These are phyloP conservation scores for Plasmodium vivax DNA, from an alignment of 169 alveolate species.

Conservation along the genomic window DNA sequence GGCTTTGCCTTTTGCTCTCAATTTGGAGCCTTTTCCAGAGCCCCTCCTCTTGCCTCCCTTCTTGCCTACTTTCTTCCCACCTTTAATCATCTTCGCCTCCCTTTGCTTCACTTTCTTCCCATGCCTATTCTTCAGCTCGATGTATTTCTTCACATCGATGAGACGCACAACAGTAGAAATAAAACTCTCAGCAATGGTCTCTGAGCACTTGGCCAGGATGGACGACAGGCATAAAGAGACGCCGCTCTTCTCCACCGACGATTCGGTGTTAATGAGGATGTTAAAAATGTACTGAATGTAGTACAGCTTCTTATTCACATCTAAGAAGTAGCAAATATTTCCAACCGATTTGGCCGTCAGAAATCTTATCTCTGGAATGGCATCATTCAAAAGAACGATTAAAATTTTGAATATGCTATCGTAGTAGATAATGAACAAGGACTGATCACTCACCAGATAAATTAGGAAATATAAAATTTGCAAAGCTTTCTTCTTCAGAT, in stretches of 20 bases:
- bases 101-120: background rate
- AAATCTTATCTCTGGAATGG: constrained; percentile 66
- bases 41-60: background rate
- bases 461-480: constrained; percentile 72
- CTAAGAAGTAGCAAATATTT: constrained; percentile 43
- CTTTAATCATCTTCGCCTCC: background rate
- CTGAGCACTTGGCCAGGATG: constrained; percentile 60
- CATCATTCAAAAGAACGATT: constrained; percentile 37
- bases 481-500: constrained; percentile 52
- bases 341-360: constrained; percentile 64
- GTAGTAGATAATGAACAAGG: constrained; percentile 46
- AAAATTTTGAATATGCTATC: constrained; percentile 36
- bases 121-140: background rate
- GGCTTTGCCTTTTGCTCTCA: background rate
- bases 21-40: background rate
- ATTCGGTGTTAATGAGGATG: constrained; percentile 22
- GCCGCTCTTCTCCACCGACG: constrained; percentile 71
- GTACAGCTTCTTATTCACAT: constrained; percentile 39
- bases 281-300: constrained; percentile 63
- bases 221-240: constrained; percentile 49
- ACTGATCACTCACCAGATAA: constrained; percentile 23
- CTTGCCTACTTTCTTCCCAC: background rate
- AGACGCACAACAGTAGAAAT: constrained; percentile 39
- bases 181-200: constrained; percentile 36
- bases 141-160: constrained; percentile 68